Conservation (phyloP, 129 eudicot species). For the Flaveria trinervia region DNA sequence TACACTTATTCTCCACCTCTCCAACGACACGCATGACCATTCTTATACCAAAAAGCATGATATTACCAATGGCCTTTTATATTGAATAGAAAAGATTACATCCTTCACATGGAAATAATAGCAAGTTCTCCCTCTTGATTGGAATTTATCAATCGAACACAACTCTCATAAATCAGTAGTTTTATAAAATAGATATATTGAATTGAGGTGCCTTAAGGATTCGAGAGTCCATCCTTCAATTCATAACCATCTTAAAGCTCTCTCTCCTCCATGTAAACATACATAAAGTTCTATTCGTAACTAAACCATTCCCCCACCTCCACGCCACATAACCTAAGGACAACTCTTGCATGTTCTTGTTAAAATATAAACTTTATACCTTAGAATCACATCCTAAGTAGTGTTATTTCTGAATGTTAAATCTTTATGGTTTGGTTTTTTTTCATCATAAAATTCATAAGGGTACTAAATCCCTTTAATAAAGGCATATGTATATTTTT, state of each 20-base stretch:
- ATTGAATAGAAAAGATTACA: no score
- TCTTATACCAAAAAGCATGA: no score
- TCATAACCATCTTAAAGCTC: no score
- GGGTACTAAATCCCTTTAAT: not conserved
- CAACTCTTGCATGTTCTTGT: not conserved
- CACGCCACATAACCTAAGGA: not conserved
- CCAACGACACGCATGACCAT: not conserved
- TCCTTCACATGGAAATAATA: not conserved
- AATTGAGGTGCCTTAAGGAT: no score
- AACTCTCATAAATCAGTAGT: no score
- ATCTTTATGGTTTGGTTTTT: not conserved
- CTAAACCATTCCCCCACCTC: no score
- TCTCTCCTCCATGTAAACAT: no score
- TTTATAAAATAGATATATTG: not conserved
- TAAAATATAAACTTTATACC: not conserved
- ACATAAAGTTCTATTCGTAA: no score
- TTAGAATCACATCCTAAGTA: not conserved
- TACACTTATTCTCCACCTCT: not conserved
- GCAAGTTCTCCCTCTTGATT: not conserved
- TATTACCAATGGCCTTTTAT: not conserved
- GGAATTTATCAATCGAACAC: not conserved
- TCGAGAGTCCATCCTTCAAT: no score
- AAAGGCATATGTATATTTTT: not conserved
- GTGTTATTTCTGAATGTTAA: not conserved
- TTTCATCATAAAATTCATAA: not conserved